Evolutionary conservation across 805 yeast species (phyloP).

Genomic region (Candida maltosa): DNA sequence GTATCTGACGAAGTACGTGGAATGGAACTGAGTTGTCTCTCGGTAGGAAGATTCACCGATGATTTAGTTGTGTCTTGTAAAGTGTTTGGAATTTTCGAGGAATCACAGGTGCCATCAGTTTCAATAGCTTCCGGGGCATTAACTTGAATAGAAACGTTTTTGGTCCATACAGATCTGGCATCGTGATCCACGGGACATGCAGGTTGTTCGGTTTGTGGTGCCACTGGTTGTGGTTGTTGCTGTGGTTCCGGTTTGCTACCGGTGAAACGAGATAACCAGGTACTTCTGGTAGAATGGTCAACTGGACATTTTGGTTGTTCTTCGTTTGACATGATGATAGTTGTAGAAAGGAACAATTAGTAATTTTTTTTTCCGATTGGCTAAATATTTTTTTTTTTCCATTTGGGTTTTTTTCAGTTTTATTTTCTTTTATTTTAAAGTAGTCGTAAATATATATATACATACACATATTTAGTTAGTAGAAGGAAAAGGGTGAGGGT

Average conservation of each 20-base stretch:
- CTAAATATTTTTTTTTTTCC: neutral
- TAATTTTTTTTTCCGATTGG: neutral
- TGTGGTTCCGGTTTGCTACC: constrained; percentile 24
- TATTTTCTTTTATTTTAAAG: neutral
- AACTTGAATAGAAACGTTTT: constrained; percentile 31
- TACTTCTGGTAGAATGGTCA: constrained; percentile 39
- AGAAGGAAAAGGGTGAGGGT: too few relatives aligned
- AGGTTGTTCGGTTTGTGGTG: constrained; percentile 22
- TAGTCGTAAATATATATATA: neutral
- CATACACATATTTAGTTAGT: neutral
- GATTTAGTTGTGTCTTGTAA: constrained; percentile 24
- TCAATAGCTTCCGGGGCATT: constrained; percentile 40
- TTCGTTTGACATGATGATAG: constrained; percentile 4
- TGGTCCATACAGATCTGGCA: constrained; percentile 36
- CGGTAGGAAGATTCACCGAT: constrained; percentile 53
- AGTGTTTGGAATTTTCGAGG: constrained; percentile 35
- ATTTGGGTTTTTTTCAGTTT: neutral
- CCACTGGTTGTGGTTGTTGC: constrained; percentile 4
- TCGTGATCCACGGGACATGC: constrained; percentile 41
- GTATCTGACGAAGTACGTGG: constrained; percentile 63
- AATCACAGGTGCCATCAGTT: constrained; percentile 37
- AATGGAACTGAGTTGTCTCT: constrained; percentile 74
- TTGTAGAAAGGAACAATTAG: neutral
- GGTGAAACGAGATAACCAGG: constrained; percentile 24
- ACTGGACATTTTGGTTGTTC: constrained; percentile 47